phyloP scores from a whole-genome alignment of 2,329 filamentous ascomycete genomes.

The Fusarium euwallaceae region DNA sequence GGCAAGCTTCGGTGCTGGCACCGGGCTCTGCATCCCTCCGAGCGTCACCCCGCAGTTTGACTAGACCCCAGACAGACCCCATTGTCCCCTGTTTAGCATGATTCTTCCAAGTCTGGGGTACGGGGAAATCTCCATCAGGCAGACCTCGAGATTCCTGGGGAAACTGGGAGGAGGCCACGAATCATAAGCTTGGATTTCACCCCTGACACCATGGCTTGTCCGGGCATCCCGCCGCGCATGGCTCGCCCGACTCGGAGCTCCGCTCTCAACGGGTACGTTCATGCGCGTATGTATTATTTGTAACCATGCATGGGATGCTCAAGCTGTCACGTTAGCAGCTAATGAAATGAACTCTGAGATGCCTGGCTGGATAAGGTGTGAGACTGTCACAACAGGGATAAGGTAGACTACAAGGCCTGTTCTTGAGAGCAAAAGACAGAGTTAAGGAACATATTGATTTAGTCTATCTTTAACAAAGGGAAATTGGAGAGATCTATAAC shows the following conservation, averaged over 20 bases:
- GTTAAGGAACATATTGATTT: background rate
- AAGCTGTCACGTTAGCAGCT: background rate
- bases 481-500: background rate
- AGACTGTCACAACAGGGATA: background rate
- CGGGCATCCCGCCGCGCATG: background rate
- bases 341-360: too few relatives aligned
- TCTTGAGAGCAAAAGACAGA: background rate
- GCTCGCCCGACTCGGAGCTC: background rate
- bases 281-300: background rate
- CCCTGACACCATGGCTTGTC: background rate
- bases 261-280: background rate
- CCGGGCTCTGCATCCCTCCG: background rate
- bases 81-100: background rate
- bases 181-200: background rate
- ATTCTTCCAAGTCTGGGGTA: background rate
- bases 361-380: too few relatives aligned
- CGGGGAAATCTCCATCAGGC: too few relatives aligned
- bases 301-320: background rate
- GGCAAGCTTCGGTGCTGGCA: too few relatives aligned
- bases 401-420: background rate
- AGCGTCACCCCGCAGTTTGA: background rate
- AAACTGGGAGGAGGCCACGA: background rate
- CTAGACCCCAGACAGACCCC: background rate
- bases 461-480: background rate
- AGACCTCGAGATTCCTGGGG: background rate